A percentile compares a stretch with the other conserved stretches of the same genome.
Conservation (phyloP, 1,139 yeast species). For the Geotrichum carabidarum region DNA sequence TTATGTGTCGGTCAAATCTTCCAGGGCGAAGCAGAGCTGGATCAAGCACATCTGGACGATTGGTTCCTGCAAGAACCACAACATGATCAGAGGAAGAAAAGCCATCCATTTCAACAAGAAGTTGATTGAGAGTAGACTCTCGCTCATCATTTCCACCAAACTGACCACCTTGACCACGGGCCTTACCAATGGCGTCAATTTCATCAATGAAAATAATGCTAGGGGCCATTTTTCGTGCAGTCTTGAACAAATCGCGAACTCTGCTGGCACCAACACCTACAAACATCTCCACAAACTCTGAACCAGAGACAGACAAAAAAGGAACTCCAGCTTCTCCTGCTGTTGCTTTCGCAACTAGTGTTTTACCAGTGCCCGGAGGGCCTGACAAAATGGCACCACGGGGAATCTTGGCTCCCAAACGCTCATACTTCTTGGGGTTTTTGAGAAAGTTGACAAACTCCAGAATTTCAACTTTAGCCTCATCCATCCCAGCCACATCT, state of each 20-base stretch:
- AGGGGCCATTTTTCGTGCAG: constrained; percentile 91
- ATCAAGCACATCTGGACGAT: constrained; percentile 88
- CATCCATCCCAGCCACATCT: constrained; percentile 96
- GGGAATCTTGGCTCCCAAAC: constrained; percentile 92
- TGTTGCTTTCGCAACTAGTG: constrained; percentile 91
- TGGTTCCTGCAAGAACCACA: constrained; percentile 95
- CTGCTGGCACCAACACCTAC: constrained; percentile 99
- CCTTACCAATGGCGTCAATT: constrained; percentile 96
- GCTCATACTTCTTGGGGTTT: constrained; percentile 82
- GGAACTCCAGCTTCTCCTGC: constrained; percentile 99
- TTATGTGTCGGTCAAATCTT: constrained; percentile 88
- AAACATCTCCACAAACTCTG: constrained; percentile 98
- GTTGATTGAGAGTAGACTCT: constrained; percentile 90
- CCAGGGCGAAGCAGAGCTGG: constrained; percentile 94
- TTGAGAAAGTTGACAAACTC: constrained; percentile 91
- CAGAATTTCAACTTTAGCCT: constrained; percentile 97
- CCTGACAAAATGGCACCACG: constrained; percentile 96
- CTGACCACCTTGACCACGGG: constrained; percentile 75
- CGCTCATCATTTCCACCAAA: constrained; percentile 93
- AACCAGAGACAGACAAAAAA: constrained; percentile 89
- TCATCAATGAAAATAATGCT: constrained; percentile 93
- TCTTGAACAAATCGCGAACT: constrained; percentile 88
- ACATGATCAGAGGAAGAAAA: constrained; percentile 85
- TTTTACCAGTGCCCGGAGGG: constrained; percentile 99
- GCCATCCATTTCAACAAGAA: constrained; percentile 97